Percentiles rank a stretch among this genome's conserved stretches.
Evolutionary conservation across 148 eudicot genomes (phyloP).

Genomic region (Salicornia ramosissima): DNA sequence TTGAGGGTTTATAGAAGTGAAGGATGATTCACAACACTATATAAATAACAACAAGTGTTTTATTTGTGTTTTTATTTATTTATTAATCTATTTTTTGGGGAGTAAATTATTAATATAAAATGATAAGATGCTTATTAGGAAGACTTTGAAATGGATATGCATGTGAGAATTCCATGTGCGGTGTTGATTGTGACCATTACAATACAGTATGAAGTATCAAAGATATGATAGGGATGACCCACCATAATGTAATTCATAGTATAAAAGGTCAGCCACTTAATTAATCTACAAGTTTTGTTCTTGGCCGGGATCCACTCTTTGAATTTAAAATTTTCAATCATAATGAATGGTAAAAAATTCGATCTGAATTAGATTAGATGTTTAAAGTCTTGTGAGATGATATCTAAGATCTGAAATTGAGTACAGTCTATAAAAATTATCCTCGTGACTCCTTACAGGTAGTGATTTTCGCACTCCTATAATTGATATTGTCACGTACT

Average conservation of each 20-base stretch:
- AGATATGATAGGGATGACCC: slow-evolving; percentile 24
- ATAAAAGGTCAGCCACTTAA: slow-evolving; percentile 1
- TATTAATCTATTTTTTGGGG: too few relatives aligned
- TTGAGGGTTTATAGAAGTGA: background rate
- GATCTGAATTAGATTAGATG: too few relatives aligned
- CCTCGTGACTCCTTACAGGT: too few relatives aligned
- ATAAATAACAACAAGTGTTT: too few relatives aligned
- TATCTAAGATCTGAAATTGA: too few relatives aligned
- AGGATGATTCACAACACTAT: background rate
- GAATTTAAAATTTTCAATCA: slow-evolving; percentile 11
- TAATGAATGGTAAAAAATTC: too few relatives aligned
- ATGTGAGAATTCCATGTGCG: slow-evolving; percentile 34
- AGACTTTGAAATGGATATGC: slow-evolving; percentile 16
- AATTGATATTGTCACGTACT: too few relatives aligned
- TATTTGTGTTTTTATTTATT: too few relatives aligned
- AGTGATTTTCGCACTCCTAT: too few relatives aligned
- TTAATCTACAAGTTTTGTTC: background rate
- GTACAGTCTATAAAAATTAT: too few relatives aligned
- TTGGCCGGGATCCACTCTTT: slow-evolving; percentile 17
- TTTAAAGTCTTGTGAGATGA: too few relatives aligned
- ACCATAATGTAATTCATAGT: slow-evolving; percentile 13
- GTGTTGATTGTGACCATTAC: slow-evolving; percentile 16
- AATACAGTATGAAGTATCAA: slow-evolving; percentile 19
- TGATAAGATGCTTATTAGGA: slow-evolving; percentile 5
- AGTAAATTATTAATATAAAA: background rate